Evolutionary conservation across 1,284 basidiomycete species (phyloP), one percentile per base, ranked within the genome.

Genomic region (Inonotus obliquus): DNA sequence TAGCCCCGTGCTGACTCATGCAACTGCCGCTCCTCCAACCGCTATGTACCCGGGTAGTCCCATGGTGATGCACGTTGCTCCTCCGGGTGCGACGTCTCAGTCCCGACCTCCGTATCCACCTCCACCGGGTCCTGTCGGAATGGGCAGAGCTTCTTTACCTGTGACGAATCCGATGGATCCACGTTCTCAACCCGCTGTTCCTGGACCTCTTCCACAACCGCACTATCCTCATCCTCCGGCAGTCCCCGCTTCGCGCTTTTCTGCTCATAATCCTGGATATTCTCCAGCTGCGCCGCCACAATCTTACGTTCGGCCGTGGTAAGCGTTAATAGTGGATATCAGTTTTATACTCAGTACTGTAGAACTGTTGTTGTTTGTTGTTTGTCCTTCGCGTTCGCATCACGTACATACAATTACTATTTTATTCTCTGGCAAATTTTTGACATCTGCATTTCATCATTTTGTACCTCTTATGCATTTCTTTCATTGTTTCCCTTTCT

Each of bases 1-100:
- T 73, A 90, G 87, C 69, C 89, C 89, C n/a, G 81, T 80, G 14
- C 77, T 89, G 75, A 72, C 81, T 41, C 83, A 83, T 69, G 79
- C 83, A 21, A 64, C 70, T 23, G 57, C 71, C 6, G 75, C 72
- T 32, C 74, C 80, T 54, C 70, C 73, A 14, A 65, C 58, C 67
- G 72, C 66, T 65, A 84, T 89, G 80, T 91, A 89, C 70, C 75
- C 78, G 5, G 76, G 79, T 38, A 90, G 86, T 68, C 89, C 89
- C 9, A 83, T 85, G 38, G 71, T 90, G 70, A 80, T 90, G 76
- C 86, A 83, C 66, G 74, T 83, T 9, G 75, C 78, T 58, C 60
- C 59, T 23, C 57, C 63, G 17, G 71, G 71, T 59, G 57, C 65
- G 49, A 57, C 65, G 25, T 58, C 69, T 41, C 57, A 55, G 38